phyloP scores from a whole-genome alignment of 1,139 yeast genomes.

The Debaryomyces psychrophilus region DNA sequence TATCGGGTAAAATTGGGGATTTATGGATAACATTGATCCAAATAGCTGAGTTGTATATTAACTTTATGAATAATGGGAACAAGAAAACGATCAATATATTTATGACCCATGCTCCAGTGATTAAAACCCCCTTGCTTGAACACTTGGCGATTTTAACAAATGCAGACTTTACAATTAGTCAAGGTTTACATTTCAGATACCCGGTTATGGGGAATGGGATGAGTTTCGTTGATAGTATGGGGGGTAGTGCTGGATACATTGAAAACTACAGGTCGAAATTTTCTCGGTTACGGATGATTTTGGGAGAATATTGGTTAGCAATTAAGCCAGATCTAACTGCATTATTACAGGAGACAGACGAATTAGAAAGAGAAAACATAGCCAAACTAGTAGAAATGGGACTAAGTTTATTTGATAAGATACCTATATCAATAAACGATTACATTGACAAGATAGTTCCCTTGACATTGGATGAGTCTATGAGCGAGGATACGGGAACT shows the following conservation, averaged over 20 bases:
- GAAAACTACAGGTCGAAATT: slow-evolving; percentile 66
- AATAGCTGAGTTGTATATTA: slow-evolving; percentile 56
- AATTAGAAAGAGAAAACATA: slow-evolving; percentile 27
- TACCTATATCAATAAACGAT: slow-evolving; percentile 54
- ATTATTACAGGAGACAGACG: slow-evolving; percentile 30
- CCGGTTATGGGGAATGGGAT: slow-evolving; percentile 73
- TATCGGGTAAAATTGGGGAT: slow-evolving; percentile 68
- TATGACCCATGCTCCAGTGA: slow-evolving; percentile 68
- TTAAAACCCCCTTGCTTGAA: slow-evolving; percentile 65
- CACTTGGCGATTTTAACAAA: slow-evolving; percentile 69
- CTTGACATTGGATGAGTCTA: slow-evolving; percentile 30
- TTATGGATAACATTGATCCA: slow-evolving; percentile 76
- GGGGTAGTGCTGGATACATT: slow-evolving; percentile 43
- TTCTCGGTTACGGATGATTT: slow-evolving; percentile 61
- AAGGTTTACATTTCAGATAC: slow-evolving; percentile 72
- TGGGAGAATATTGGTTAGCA: slow-evolving; percentile 66
- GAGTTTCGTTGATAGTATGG: slow-evolving; percentile 57
- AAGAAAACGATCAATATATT: slow-evolving; percentile 58
- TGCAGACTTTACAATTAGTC: slow-evolving; percentile 73
- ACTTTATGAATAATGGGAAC: slow-evolving; percentile 16
- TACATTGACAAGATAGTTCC: slow-evolving; percentile 49
- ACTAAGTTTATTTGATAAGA: slow-evolving; percentile 60
- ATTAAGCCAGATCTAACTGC: slow-evolving; percentile 55
- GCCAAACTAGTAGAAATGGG: slow-evolving; percentile 45
- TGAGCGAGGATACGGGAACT: slow-evolving; percentile 24